These are phyloP conservation scores for Cystobasidium sp. DNA, from an alignment of 1,284 basidiomycete genomes.

Conservation along the genomic window DNA sequence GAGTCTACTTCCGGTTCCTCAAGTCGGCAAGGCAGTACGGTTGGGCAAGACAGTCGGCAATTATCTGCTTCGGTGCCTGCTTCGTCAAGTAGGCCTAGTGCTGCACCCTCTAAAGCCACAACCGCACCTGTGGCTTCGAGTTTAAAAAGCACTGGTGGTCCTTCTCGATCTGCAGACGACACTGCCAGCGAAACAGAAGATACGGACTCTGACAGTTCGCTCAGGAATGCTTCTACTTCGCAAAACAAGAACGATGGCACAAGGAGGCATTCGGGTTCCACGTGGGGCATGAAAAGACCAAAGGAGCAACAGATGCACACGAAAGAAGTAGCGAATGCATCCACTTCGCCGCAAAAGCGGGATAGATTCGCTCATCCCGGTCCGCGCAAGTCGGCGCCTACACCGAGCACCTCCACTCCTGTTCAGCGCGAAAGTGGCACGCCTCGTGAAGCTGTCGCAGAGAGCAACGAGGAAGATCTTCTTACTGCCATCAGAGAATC, in stretches of 20 bases:
- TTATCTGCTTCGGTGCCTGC: not conserved
- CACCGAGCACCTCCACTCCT: not conserved
- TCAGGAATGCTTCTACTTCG: not conserved
- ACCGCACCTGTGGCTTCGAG: not conserved
- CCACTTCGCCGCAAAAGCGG: constrained; percentile 1
- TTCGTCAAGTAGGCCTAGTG: not conserved
- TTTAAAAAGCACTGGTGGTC: not conserved
- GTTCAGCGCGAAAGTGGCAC: not conserved
- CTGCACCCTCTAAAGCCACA: not conserved
- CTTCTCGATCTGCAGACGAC: not conserved
- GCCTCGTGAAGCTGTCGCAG: not conserved
- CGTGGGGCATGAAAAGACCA: constrained; percentile 12
- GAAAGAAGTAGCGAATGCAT: constrained; percentile 3
- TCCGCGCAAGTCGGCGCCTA: not conserved
- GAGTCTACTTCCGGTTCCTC: not conserved
- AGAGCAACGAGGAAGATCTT: constrained; percentile 1
- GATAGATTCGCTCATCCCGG: not conserved
- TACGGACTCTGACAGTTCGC: not conserved
- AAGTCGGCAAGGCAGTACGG: not conserved
- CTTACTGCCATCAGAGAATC: constrained; percentile 11
- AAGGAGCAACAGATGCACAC: constrained; percentile 4
- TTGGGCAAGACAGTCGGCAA: not conserved
- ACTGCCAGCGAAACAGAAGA: not conserved
- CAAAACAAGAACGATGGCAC: not conserved
- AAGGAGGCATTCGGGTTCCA: constrained; percentile 5